phyloP scores from a whole-genome alignment of 805 yeast genomes.

The Ogataea wickerhamii region DNA sequence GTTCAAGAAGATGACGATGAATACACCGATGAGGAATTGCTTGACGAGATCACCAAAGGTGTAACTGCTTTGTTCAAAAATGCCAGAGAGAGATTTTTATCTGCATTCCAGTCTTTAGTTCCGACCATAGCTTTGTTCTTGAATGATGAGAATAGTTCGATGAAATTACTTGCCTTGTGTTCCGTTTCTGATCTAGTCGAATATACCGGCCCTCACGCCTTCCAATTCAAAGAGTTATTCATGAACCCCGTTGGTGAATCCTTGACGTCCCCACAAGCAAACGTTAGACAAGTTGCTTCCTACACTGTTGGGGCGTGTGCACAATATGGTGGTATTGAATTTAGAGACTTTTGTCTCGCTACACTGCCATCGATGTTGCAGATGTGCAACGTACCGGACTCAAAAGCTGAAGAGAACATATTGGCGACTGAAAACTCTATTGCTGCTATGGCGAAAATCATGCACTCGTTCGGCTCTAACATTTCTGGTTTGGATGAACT shows the following conservation, averaged over 20 bases:
- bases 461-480: slow-evolving; percentile 55
- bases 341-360: slow-evolving; percentile 59
- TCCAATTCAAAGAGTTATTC: slow-evolving; percentile 61
- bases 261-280: slow-evolving; percentile 60
- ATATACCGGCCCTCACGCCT: slow-evolving; percentile 67
- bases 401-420: slow-evolving; percentile 79
- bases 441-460: slow-evolving; percentile 78
- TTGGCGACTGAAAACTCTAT: slow-evolving; percentile 85
- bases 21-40: slow-evolving; percentile 81
- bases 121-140: slow-evolving; percentile 62
- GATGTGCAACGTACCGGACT: slow-evolving; percentile 71
- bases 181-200: slow-evolving; percentile 79
- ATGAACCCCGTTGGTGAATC: slow-evolving; percentile 62
- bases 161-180: slow-evolving; percentile 74
- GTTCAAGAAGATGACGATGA: slow-evolving; percentile 81
- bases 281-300: slow-evolving; percentile 83
- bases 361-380: slow-evolving; percentile 74
- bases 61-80: slow-evolving; percentile 67
- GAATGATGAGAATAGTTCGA: slow-evolving; percentile 61
- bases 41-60: slow-evolving; percentile 80
- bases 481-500: slow-evolving; percentile 63
- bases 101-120: slow-evolving; percentile 59
- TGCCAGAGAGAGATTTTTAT: slow-evolving; percentile 53
- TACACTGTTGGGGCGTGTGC: slow-evolving; percentile 85
- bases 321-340: slow-evolving; percentile 66